Evolutionary conservation across 768 basidiomycete genomes (phyloP), one percentile per base, ranked within the genome.

Genomic region (Suillus subluteus): DNA sequence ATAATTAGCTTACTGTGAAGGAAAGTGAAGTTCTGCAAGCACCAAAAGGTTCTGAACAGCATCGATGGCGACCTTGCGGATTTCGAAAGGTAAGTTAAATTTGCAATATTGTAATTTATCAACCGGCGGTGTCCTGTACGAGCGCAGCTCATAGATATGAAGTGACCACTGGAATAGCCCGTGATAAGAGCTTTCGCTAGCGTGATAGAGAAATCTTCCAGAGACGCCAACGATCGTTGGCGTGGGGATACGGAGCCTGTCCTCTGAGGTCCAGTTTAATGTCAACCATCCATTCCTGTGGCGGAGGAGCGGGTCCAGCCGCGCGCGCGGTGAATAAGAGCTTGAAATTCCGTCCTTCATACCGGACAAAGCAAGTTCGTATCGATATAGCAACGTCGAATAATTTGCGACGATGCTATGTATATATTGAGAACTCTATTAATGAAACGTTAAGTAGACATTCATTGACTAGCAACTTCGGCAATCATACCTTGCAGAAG

Each of bases 241-340:
- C 15, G 76, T 76, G 26, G 69, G 66, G 43, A 79, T 76, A 41
- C 63, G 65, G 65, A 77, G 72, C 61, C 44, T 78, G 73, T 77
- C 76, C 63, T 78, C 77, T 44, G 72, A 66, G 26, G 68, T 69
- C 70, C 73, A 75, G 69, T 69, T 73, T 68, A 77, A 69, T 16
- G 76, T 74, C 32, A 78, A 70, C 76, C 76, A 77, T 54, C 77
- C 76, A 68, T 74, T 72, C 64, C 77, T 79, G 38, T 77, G 66
- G 9, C 68, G 65, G 40, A 77, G 76, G 62, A 77, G 72, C 43
- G 73, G 67, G 62, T 73, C 72, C 65, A 79, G 76, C 61, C 74
- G 66, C 3, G 65, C 66, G 54, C 66, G 69, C n/a, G 72, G 69
- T 7, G 68, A 38, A 65, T 64, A 65, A n/a, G 44, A 59, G 11